Evolutionary conservation across 306 rosid genomes (phyloP), one percentile per base, ranked within the genome.

Genomic region (Ziziphus jujuba): DNA sequence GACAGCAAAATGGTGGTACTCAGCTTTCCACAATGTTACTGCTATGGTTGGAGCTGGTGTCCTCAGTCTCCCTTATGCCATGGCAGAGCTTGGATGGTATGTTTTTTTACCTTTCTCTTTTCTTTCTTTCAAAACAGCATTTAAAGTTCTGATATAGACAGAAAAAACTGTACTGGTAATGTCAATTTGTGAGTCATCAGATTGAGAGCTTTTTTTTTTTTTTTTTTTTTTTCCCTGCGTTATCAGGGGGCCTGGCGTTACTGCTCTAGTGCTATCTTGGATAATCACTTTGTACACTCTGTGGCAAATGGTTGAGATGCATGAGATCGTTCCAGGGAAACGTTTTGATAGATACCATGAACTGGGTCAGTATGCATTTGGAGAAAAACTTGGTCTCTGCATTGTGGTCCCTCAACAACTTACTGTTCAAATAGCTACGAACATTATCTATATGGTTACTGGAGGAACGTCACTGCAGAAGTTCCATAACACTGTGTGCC

Each of bases 261-360:
- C n/a, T n/a, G n/a, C n/a, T n/a, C n/a, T n/a, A n/a, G n/a, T n/a
- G n/a, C n/a, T n/a, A n/a, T n/a, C n/a, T n/a, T n/a, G n/a, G n/a
- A n/a, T n/a, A n/a, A n/a, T n/a, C n/a, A n/a, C n/a, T n/a, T n/a
- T n/a, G n/a, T n/a, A n/a, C n/a, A n/a, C n/a, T n/a, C n/a, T n/a
- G n/a, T n/a, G n/a, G n/a, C n/a, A n/a, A n/a, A 84, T 84, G 89
- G 89, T 84, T 56, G 75, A 84, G 64, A 84, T 84, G 89, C 89
- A 84, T 7, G 89, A 84, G 43, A 81, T 81, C 82, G 84, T 84
- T 31, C 89, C 89, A 0, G 89, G 87, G 36, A 79, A 59, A 55
- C 72, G 89, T 7, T 84, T 84, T 31, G 89, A 84, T 61, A 71
- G 89, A 56, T 84, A 84, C 63, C 89, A 84, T 33, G 89, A 84